phyloP scores from a whole-genome alignment of 225 moss, liverwort and hornwort species.

The Neckera pumila region DNA sequence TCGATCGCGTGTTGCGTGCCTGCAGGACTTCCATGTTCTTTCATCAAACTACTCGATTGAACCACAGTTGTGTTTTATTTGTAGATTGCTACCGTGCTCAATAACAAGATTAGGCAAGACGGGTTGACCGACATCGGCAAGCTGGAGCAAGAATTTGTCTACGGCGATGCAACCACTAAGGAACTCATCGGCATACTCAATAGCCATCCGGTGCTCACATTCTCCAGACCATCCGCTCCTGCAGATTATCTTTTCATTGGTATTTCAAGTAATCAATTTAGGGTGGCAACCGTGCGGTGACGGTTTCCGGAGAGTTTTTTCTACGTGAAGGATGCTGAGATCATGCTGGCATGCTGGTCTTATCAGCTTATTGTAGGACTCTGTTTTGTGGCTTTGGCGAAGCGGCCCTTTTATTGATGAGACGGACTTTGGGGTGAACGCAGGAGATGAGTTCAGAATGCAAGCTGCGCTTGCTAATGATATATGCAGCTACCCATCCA shows the following conservation, averaged over 20 bases:
- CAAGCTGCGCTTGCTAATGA: slow-evolving; percentile 89
- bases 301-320: background rate
- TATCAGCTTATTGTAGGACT: background rate
- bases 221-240: background rate
- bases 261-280: background rate
- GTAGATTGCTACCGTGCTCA: slow-evolving; percentile 86
- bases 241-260: background rate
- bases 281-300: background rate
- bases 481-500: slow-evolving; percentile 93
- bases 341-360: background rate
- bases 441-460: slow-evolving; percentile 87
- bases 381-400: background rate
- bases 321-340: background rate
- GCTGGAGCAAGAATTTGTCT: slow-evolving; percentile 97
- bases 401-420: slow-evolving; percentile 6
- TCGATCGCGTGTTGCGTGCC: background rate
- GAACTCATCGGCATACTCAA: slow-evolving; percentile 86
- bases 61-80: background rate
- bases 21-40: background rate
- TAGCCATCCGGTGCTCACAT: slow-evolving; percentile 43
- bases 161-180: slow-evolving; percentile 89
- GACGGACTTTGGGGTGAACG: slow-evolving; percentile 3
- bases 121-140: slow-evolving; percentile 82
- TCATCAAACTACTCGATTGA: background rate
- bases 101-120: slow-evolving; percentile 67